These are phyloP conservation scores for Zygosaccharomyces gambellarensis DNA, from an alignment of 805 yeast species.

Conservation along the genomic window DNA sequence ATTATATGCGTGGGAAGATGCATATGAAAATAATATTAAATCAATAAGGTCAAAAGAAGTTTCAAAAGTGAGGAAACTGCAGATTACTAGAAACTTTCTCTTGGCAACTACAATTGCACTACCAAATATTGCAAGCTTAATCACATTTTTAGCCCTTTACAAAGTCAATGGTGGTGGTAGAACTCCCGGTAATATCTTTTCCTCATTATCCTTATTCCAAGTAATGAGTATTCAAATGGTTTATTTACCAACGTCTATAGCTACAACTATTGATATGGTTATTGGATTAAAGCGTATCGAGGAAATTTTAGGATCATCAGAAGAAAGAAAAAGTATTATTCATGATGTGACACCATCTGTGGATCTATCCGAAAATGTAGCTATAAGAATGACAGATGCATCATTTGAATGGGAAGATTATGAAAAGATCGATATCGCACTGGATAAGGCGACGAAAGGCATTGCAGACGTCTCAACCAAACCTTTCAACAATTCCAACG, in stretches of 20 bases:
- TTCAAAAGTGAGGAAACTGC: conserved; percentile 54
- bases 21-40: conserved; percentile 56
- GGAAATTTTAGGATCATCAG: conserved; percentile 45
- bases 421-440: conserved; percentile 29
- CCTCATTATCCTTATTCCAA: conserved; percentile 66
- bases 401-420: conserved; percentile 64
- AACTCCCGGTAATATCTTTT: conserved; percentile 59
- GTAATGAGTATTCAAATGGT: conserved; percentile 57
- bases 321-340: conserved; percentile 24
- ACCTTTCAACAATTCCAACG: background rate
- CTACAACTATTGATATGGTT: conserved; percentile 62
- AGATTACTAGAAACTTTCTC: conserved; percentile 56
- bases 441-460: conserved; percentile 1
- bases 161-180: conserved; percentile 40
- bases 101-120: conserved; percentile 63
- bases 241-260: conserved; percentile 65
- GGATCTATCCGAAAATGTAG: conserved; percentile 31
- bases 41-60: conserved; percentile 60
- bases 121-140: conserved; percentile 68
- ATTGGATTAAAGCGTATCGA: conserved; percentile 58
- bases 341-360: conserved; percentile 17
- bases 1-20: conserved; percentile 86
- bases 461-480: background rate
- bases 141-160: conserved; percentile 47
- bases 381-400: conserved; percentile 50